Evolutionary conservation across 176 grass and related monocot genomes (phyloP), one percentile per base, ranked within the genome.

Genomic region (Zea luxurians): DNA sequence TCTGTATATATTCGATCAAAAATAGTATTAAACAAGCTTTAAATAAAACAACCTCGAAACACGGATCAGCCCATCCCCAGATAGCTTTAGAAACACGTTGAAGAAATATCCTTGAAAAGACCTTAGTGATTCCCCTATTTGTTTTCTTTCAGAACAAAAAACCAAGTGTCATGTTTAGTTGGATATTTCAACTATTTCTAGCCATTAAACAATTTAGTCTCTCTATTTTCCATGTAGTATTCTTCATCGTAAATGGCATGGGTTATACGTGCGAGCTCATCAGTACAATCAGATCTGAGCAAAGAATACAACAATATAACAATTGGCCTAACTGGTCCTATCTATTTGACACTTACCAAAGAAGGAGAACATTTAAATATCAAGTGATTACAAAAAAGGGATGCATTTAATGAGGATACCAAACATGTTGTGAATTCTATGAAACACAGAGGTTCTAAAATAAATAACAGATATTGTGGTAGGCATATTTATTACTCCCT

Each of bases 181-280:
- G 34, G 12, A 64, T 37, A 13, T 37, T 48, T 13, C 13, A 47
- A 36, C 46, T 49, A 49, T 48, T 49, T 70, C 1, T 16, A 49
- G 21, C 46, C 68, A 49, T 2, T 11, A 10, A 52, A 71, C 69
- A 71, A 53, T 71, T 76, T 36, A 10, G 13, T 13, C 9, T 55
- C 48, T 6, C 34, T 62, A 21, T 81, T 64, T 72, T 37, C 17
- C 48, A 6, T 17, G 27, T 71, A 34, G 44, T 47, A 36, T 50
- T 70, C 37, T 62, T 15, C 13, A 71, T 78, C 50, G 27, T 2
- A 62, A 44, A 68, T 27, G 75, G 34, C n/a, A 72, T 40, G 16
- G 71, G 9, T 82, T 66, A 66, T 62, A 67, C 6, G 5, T 83
- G 38, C 20, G 40, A n/a, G 61, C 34, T 65, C 18, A 53, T 68